Evolutionary conservation across 768 basidiomycete genomes (phyloP), one percentile per base, ranked within the genome.

Genomic region (Termitomyces titanicus): DNA sequence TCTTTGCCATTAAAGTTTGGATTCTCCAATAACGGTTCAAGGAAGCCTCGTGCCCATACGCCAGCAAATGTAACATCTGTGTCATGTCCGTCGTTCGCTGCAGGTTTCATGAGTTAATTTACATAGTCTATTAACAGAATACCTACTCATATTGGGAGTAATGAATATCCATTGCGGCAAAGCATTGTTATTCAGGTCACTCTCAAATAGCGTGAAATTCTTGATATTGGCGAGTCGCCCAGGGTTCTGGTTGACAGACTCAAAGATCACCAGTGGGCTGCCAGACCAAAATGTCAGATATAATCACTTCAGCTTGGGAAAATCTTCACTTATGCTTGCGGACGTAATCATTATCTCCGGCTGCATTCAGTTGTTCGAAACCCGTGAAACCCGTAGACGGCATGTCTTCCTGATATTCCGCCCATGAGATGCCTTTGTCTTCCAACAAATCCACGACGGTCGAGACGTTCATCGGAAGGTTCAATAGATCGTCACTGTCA

Each of bases 131-230:
- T 37, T 3, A 44, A 8, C 17, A 38, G 56, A 34, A 31, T 20
- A 67, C 68, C 60, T n/a, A 55, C 56, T 57, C 60, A 83, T 70
- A 64, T 87, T 86, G 12, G 85, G 85, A 1, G 85, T 85, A 51
- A 87, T 71, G 59, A 82, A 85, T 9, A 73, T 58, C 81, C 83
- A 86, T 52, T 85, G 84, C 11, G 84, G 78, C 40, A 87, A 65
- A 2, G 70, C 70, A 43, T 75, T 66, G 9, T 75, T 75, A 22
- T 73, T 74, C 15, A 84, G 66, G 59, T 87, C 86, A 25, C 71
- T 68, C 9, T 79, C 78, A 58, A 86, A 83, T 64, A 85, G 74
- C 53, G 85, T 85, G 64, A 84, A 86, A 65, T 83, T 85, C 33
- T 84, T 75, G 48, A 79, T 73, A 18, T 76, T 74, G 10, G 62